These are phyloP conservation scores for Tylopilus sp. DNA, from an alignment of 768 basidiomycete genomes.

Conservation along the genomic window DNA sequence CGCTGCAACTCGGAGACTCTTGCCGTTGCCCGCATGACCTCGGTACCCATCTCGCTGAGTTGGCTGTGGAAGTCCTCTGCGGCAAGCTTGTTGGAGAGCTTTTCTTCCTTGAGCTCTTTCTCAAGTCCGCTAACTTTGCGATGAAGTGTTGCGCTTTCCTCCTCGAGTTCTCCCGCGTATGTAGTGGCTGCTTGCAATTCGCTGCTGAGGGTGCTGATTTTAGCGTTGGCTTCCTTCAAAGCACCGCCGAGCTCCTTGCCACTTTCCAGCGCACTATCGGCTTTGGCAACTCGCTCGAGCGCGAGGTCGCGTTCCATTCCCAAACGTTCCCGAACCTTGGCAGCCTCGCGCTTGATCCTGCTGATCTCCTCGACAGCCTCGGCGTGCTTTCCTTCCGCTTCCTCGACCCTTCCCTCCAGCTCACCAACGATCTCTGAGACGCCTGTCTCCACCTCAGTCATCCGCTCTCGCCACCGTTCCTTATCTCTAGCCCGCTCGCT, in stretches of 20 bases:
- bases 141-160: conserved; percentile 52
- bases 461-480: conserved; percentile 65
- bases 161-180: conserved; percentile 60
- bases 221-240: conserved; percentile 61
- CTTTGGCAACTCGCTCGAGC: conserved; percentile 57
- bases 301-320: conserved; percentile 55
- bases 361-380: conserved; percentile 39
- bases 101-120: conserved; percentile 53
- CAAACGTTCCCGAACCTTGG: conserved; percentile 42
- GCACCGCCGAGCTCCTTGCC: conserved; percentile 69
- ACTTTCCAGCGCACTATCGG: conserved; percentile 59
- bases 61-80: conserved; percentile 39
- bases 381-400: conserved; percentile 47
- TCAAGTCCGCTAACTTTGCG: conserved; percentile 54
- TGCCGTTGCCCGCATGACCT: conserved; percentile 31
- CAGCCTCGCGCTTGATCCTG: conserved; percentile 43
- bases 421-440: conserved; percentile 65
- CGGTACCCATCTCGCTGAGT: conserved; percentile 28
- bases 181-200: conserved; percentile 52
- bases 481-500: conserved; percentile 62
- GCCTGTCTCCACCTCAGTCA: conserved; percentile 67
- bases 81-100: conserved; percentile 37
- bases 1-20: conserved; percentile 42
- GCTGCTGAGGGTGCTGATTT: conserved; percentile 49
- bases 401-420: conserved; percentile 53